phyloP scores from a whole-genome alignment of 2,329 filamentous ascomycete genomes.

The Colletotrichum horii region DNA sequence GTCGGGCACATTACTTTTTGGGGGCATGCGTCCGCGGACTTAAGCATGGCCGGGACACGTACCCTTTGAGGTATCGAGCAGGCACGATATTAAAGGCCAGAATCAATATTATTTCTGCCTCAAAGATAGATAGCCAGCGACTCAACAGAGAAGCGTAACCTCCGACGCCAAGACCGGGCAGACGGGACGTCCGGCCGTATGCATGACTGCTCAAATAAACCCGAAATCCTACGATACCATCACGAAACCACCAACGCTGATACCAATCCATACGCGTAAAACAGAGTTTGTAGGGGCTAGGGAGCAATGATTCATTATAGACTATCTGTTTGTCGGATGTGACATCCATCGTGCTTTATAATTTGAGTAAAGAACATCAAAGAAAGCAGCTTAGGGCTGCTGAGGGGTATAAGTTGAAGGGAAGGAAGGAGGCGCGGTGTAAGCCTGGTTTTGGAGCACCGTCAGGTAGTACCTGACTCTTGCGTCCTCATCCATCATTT shows the following conservation, averaged over 20 bases:
- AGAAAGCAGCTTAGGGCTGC: constrained; percentile 17
- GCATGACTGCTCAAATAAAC: background rate
- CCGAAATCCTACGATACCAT: background rate
- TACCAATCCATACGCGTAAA: background rate
- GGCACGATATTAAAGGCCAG: background rate
- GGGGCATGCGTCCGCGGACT: background rate
- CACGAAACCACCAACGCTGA: background rate
- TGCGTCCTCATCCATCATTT: background rate
- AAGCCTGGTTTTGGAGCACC: background rate
- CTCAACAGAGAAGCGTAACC: background rate
- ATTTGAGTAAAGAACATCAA: constrained; percentile 1
- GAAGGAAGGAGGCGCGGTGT: background rate
- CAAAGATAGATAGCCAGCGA: background rate
- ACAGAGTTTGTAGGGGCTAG: background rate
- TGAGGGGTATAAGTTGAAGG: constrained; percentile 19
- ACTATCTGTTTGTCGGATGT: background rate
- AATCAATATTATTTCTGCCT: background rate
- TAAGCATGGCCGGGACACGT: background rate
- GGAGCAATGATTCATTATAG: constrained; percentile 1
- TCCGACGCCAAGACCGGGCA: background rate
- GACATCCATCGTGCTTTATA: background rate
- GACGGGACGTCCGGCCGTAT: background rate
- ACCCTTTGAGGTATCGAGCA: background rate
- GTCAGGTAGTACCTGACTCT: background rate
- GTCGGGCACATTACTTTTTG: background rate